These are phyloP conservation scores for Geotrichum siamense DNA, from an alignment of 1,139 yeast genomes.

Conservation along the genomic window DNA sequence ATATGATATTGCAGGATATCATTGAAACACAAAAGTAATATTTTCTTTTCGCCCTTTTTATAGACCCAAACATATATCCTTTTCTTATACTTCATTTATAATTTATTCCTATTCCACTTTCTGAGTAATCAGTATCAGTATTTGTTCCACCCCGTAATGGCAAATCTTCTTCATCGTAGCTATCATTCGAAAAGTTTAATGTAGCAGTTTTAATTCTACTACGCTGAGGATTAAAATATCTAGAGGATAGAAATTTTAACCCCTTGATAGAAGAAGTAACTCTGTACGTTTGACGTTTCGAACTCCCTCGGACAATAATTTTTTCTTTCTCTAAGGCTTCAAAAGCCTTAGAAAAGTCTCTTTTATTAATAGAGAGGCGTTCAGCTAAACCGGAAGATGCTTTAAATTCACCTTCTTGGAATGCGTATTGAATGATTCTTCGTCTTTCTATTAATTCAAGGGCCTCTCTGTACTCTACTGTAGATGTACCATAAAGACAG, in stretches of 20 bases:
- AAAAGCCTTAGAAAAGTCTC: conserved; percentile 4
- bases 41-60: too few relatives aligned
- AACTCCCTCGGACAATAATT: conserved; percentile 4
- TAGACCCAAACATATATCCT: too few relatives aligned
- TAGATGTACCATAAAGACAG: conserved; percentile 9
- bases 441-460: conserved; percentile 8
- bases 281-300: background rate
- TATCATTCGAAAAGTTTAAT: background rate
- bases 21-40: too few relatives aligned
- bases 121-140: conserved; percentile 15
- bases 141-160: background rate
- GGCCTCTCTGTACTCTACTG: conserved; percentile 9
- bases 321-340: conserved; percentile 13
- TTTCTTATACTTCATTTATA: too few relatives aligned
- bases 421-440: conserved; percentile 6
- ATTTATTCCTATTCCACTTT: too few relatives aligned
- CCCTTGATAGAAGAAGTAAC: conserved; percentile 10
- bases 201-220: conserved; percentile 2
- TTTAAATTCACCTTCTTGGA: conserved; percentile 10
- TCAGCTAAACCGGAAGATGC: conserved; percentile 5
- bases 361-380: conserved; percentile 5
- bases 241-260: conserved; percentile 1
- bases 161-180: conserved; percentile 5
- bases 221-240: conserved; percentile 11
- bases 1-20: too few relatives aligned